These are phyloP conservation scores for Daphne laureola DNA, from an alignment of 441 rosid species.

Conservation along the genomic window DNA sequence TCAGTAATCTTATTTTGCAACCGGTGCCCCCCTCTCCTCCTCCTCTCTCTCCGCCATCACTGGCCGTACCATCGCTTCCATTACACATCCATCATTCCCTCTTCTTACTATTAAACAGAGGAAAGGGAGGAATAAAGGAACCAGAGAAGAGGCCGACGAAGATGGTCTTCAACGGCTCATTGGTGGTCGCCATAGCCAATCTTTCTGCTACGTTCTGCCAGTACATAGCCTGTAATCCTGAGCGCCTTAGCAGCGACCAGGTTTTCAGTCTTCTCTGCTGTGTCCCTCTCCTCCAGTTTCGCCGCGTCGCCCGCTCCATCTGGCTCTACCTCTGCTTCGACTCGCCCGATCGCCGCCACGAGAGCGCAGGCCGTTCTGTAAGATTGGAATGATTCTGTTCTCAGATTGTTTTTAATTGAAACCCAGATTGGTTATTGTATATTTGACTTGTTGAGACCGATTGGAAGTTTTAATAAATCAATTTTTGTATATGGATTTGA, in stretches of 20 bases:
- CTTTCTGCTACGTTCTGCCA: constrained; percentile 69
- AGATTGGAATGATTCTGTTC: constrained; percentile 13
- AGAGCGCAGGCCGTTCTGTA: constrained; percentile 35
- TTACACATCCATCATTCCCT: no score
- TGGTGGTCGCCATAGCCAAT: constrained; percentile 51
- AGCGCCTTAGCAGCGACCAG: constrained; percentile 53
- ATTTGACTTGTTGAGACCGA: no score
- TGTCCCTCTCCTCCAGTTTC: constrained; percentile 49
- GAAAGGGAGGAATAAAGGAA: neutral
- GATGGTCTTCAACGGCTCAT: constrained; percentile 71
- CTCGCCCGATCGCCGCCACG: constrained; percentile 19
- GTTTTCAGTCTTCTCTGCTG: constrained; percentile 54
- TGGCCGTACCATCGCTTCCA: no score
- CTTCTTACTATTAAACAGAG: neutral
- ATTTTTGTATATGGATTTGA: no score
- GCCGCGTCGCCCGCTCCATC: constrained; percentile 48
- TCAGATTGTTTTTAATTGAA: no score
- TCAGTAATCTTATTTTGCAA: no score
- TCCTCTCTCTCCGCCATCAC: no score
- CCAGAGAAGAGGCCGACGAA: neutral
- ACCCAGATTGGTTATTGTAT: no score
- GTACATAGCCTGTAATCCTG: constrained; percentile 82
- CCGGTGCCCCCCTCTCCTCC: no score
- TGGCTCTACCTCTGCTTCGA: constrained; percentile 52
- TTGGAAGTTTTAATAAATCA: no score